Base-by-base conservation (phyloP, 257 asterid genomes). In the Solanum piurae region DNA sequence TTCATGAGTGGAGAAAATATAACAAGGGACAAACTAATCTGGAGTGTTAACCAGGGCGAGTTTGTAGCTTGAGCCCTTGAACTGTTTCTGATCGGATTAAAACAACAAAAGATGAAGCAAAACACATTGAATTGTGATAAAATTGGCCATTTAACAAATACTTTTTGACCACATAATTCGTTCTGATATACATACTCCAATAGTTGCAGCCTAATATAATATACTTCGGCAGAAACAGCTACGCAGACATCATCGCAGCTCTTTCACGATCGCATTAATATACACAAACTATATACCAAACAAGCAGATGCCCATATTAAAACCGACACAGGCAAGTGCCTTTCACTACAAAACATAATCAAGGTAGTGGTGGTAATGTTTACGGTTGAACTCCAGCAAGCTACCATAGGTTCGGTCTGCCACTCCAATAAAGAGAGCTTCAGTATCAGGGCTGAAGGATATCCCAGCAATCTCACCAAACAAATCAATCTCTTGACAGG, bases 391-490 rank as follows among this genome's bases (percentile, higher is more conserved):
- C 91, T 94, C 98, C 90, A 95, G 85, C 86, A 95, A 90, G 92
- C 98, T 93, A 36, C 98, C 98, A 40, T 95, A 94, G 7, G 95
- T 92, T 87, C 96, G 88, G 83, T 95, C 98, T 1, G 98, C 91
- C 36, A 95, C 94, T 21, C 96, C 98, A 13, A 95, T 89, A 60
- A 95, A 95, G 87, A 95, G 88, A 12, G 98, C 93, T 89, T 94
- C 96, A 6, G 93, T 80, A 60, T 95, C 98, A 0, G 96, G 96
- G 80, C 97, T 95, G 86, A 95, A 95, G 64, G 95, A 91, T 27
- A 95, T 84, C 42, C 98, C 98, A 7, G 98, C 95, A 49, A 95
- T 94, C 88, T 95, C 98, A 7, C 98, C 98, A 87, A 95, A 95
- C 90, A 95, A 87, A 87, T 95, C 98, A 12, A 93, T 95, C 89